phyloP scores from a whole-genome alignment of 2,329 filamentous ascomycete species.

The Myrmaecium sp. region DNA sequence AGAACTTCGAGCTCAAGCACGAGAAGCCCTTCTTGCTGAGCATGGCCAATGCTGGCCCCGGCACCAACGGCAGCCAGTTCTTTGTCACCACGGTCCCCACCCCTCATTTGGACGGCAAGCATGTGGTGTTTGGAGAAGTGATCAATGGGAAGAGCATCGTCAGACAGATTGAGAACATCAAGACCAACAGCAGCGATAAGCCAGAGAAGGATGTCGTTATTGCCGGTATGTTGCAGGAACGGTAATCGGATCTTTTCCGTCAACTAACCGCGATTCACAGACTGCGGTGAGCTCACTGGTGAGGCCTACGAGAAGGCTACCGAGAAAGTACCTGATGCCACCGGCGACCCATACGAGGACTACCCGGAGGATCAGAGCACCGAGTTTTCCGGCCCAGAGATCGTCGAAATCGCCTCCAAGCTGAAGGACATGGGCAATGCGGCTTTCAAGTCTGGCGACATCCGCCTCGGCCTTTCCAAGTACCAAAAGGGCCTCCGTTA shows the following conservation, averaged over 20 bases:
- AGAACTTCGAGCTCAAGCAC: slow-evolving; percentile 87
- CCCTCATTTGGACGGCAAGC: slow-evolving; percentile 86
- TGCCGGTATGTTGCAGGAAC: slow-evolving; percentile 19
- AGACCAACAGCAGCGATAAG: slow-evolving; percentile 60
- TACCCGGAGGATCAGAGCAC: slow-evolving; percentile 73
- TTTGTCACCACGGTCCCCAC: slow-evolving; percentile 95
- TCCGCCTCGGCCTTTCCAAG: slow-evolving; percentile 61
- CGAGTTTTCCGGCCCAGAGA: slow-evolving; percentile 47
- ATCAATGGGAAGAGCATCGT: slow-evolving; percentile 83
- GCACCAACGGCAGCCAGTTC: slow-evolving; percentile 95
- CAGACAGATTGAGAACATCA: slow-evolving; percentile 74
- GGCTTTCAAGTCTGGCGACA: slow-evolving; percentile 69
- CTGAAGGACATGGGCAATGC: slow-evolving; percentile 87
- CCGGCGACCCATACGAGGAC: slow-evolving; percentile 87
- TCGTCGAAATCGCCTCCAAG: slow-evolving; percentile 63
- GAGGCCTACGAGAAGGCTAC: slow-evolving; percentile 50
- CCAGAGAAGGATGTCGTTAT: slow-evolving; percentile 59
- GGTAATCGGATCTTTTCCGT: slow-evolving; percentile 3
- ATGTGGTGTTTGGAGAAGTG: slow-evolving; percentile 94
- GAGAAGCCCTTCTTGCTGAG: slow-evolving; percentile 84
- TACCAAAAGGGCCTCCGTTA: slow-evolving; percentile 90
- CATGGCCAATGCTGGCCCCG: slow-evolving; percentile 95
- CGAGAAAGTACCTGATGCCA: slow-evolving; percentile 55
- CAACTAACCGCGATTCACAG: too few relatives aligned
- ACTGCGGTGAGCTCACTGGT: slow-evolving; percentile 74